Percentiles rank a stretch among this genome's conserved stretches.
phyloP scores from a whole-genome alignment of 1,139 yeast species.

The Hemisphaericaspora xylanilytica region DNA sequence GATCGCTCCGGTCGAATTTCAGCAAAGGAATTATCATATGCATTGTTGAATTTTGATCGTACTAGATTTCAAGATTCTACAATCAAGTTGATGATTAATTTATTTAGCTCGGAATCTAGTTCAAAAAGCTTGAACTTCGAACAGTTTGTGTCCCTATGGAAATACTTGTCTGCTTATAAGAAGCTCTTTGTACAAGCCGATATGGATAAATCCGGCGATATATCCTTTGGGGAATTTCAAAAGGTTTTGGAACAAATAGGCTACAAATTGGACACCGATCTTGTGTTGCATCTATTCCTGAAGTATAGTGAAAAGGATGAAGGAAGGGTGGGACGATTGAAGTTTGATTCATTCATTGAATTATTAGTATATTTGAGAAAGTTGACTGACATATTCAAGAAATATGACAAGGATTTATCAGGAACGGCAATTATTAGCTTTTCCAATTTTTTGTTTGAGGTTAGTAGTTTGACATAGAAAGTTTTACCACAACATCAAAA shows the following conservation, averaged over 20 bases:
- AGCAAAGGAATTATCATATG: conserved; percentile 58
- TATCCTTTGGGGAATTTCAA: conserved; percentile 66
- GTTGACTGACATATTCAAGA: conserved; percentile 75
- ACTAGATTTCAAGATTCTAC: conserved; percentile 65
- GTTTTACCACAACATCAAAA: too few relatives aligned
- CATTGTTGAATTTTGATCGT: conserved; percentile 63
- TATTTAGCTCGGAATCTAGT: conserved; percentile 46
- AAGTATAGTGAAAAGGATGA: conserved; percentile 49
- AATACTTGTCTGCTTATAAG: conserved; percentile 69
- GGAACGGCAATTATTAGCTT: conserved; percentile 77
- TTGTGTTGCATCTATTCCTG: conserved; percentile 60
- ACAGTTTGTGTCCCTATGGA: conserved; percentile 72
- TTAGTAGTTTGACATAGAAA: conserved; percentile 38
- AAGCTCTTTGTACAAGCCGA: conserved; percentile 67
- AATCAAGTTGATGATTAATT: conserved; percentile 60
- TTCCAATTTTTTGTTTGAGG: conserved; percentile 73
- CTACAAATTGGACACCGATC: conserved; percentile 60
- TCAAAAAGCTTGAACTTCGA: conserved; percentile 44
- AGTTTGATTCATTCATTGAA: conserved; percentile 82
- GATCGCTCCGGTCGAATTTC: conserved; percentile 57
- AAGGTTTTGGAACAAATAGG: conserved; percentile 70
- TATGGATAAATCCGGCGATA: conserved; percentile 56
- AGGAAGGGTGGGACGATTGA: conserved; percentile 52
- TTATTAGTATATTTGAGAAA: conserved; percentile 73
- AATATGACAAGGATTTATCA: conserved; percentile 70